Percentiles rank a stretch among this genome's conserved stretches.
These are phyloP conservation scores for Cicer chorassanicum DNA, from an alignment of 306 rosid genomes.

Conservation along the genomic window DNA sequence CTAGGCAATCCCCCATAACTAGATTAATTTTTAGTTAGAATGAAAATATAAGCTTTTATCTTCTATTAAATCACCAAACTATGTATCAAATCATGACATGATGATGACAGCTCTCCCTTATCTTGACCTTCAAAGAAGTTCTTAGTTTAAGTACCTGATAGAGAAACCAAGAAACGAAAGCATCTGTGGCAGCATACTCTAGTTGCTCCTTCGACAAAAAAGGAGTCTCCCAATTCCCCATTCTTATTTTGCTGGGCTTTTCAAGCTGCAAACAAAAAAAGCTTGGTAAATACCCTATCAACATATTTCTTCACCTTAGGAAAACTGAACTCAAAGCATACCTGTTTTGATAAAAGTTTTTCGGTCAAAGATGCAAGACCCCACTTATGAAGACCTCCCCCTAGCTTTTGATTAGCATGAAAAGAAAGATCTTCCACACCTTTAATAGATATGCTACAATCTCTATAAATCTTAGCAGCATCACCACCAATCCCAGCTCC, in stretches of 20 bases:
- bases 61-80: neutral
- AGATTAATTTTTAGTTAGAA: neutral
- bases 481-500: slow-evolving; percentile 78
- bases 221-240: slow-evolving; percentile 84
- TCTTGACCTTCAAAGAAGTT: neutral
- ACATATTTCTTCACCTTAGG: slow-evolving; percentile 27
- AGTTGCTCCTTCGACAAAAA: slow-evolving; percentile 69
- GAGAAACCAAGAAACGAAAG: slow-evolving; percentile 83
- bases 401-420: slow-evolving; percentile 77
- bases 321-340: slow-evolving; percentile 41
- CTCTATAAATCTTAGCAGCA: slow-evolving; percentile 76
- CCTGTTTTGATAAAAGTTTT: slow-evolving; percentile 76
- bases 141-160: slow-evolving; percentile 57
- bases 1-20: neutral
- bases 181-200: slow-evolving; percentile 91
- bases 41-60: neutral
- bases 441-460: slow-evolving; percentile 65
- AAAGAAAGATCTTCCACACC: slow-evolving; percentile 71
- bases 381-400: slow-evolving; percentile 55
- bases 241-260: slow-evolving; percentile 64
- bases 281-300: slow-evolving; percentile 26
- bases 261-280: slow-evolving; percentile 65
- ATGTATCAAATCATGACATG: neutral
- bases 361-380: slow-evolving; percentile 78
- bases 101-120: neutral